Conservation (phyloP, 176 grass and related monocot genomes). For the Avena atlantica region DNA sequence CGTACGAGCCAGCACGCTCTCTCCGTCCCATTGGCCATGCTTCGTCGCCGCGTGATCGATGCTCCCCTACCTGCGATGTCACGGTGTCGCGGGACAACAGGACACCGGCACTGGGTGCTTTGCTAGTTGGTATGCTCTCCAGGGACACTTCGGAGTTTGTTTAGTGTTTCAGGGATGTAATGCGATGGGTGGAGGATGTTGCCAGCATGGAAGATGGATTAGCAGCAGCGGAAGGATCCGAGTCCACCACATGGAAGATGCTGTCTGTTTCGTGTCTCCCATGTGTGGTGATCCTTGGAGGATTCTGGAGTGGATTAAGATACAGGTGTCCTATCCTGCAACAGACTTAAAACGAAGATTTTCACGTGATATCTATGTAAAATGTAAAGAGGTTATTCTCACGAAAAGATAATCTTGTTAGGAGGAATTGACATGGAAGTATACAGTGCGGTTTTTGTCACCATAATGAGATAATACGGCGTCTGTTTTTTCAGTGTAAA, state of each 20-base stretch:
- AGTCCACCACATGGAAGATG: slow-evolving; percentile 46
- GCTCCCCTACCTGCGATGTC: background rate
- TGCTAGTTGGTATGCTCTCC: slow-evolving; percentile 12
- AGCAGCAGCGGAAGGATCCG: background rate
- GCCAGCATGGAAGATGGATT: background rate
- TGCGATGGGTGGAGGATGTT: slow-evolving; percentile 17
- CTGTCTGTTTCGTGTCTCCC: slow-evolving; percentile 22
- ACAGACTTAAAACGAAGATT: too few relatives aligned
- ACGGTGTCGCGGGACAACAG: background rate
- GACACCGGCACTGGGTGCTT: background rate
- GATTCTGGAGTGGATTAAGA: slow-evolving; percentile 23
- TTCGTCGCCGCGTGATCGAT: background rate
- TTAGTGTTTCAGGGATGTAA: slow-evolving; percentile 2
- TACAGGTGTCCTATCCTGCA: background rate
- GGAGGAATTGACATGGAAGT: too few relatives aligned
- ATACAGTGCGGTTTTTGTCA: too few relatives aligned
- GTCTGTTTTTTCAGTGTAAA: too few relatives aligned
- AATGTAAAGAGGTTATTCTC: too few relatives aligned
- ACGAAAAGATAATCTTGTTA: too few relatives aligned
- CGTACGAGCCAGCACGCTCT: background rate
- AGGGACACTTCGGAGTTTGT: background rate
- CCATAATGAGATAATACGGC: too few relatives aligned
- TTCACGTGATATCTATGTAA: too few relatives aligned
- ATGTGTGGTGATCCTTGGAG: background rate
- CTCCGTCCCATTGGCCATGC: background rate